Percentiles rank a stretch among this genome's conserved stretches.
These are phyloP conservation scores for Chalara sp. DNA, from an alignment of 2,329 filamentous ascomycete species.

Conservation along the genomic window DNA sequence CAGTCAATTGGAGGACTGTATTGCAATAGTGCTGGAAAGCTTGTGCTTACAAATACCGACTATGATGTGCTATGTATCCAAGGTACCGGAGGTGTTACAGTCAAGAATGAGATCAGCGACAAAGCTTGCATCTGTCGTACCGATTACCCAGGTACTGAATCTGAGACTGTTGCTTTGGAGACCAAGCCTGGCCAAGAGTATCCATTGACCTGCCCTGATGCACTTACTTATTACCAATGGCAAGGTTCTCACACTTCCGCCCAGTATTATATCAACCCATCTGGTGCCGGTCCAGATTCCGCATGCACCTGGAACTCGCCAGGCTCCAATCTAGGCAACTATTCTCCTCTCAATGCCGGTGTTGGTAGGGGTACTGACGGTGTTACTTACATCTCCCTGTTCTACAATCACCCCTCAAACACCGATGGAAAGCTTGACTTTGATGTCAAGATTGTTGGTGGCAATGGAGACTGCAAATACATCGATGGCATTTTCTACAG, in stretches of 20 bases:
- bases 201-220: constrained; percentile 67
- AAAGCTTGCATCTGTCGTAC: constrained; percentile 81
- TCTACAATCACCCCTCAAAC: constrained; percentile 76
- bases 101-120: constrained; percentile 66
- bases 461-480: constrained; percentile 25
- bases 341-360: constrained; percentile 79
- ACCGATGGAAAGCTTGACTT: constrained; percentile 60
- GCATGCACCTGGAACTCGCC: constrained; percentile 72
- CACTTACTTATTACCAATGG: constrained; percentile 71
- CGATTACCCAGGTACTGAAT: constrained; percentile 90
- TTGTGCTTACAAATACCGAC: constrained; percentile 67
- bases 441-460: constrained; percentile 70
- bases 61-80: constrained; percentile 66
- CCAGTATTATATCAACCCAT: constrained; percentile 95
- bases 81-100: constrained; percentile 60
- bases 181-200: constrained; percentile 51
- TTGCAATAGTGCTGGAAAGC: constrained; percentile 67
- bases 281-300: constrained; percentile 56
- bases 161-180: constrained; percentile 73
- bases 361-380: constrained; percentile 61
- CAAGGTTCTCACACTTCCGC: constrained; percentile 69
- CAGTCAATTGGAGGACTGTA: constrained; percentile 84
- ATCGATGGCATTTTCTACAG: constrained; percentile 21
- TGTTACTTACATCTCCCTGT: constrained; percentile 73
- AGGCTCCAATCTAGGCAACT: constrained; percentile 64